Evolutionary conservation across 75 land plant species (phyloP), one percentile per base, ranked within the genome.

Genomic region (Adiantum capillusveneris): DNA sequence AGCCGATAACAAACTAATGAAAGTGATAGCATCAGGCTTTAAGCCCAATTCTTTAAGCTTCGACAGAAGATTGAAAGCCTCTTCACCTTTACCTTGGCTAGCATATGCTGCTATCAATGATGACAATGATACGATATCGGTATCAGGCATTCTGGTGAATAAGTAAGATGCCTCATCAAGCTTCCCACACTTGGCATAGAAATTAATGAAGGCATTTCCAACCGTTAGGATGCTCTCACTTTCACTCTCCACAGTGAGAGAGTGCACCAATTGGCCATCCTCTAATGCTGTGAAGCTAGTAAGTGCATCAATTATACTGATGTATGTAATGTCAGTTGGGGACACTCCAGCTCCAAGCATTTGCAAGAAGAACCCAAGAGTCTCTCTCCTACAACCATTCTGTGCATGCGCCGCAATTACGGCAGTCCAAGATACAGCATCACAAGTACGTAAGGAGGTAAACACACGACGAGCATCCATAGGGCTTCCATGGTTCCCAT

Each of bases 1-100:
- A 17, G 68, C 68, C 1, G 50, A 57, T 16, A 66, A 46, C 20
- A 66, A 22, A 29, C 63, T 39, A 24, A 66, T 9, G 30, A 66
- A 58, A 5, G 65, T 66, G 11, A 52, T 31, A 45, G 28, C 60
- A 42, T 55, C 52, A 13, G 66, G 60, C n/a, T 34, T 39, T 34
- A 59, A 3, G 18, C 43, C 43, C 19, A 3, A 3, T 2, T 5
- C 3, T 34, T 17, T 7, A 9, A 59, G 26, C 19, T 19, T 39
- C 44, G 6, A n/a, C 44, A 59, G 19, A 39, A 36, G 61, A 21
- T 39, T 24, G 18, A 59, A 34, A 31, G 61, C 61, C 18, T 59
- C 18, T 3, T 22, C n/a, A 18, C 61, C 12, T 31, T 59, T n/a
- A 21, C 61, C 61, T 21, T 59, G 37, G 11, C 34, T 17, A 24